Evolutionary conservation across 73 alveolate species (phyloP).

Genomic region (Blepharisma stoltei): DNA sequence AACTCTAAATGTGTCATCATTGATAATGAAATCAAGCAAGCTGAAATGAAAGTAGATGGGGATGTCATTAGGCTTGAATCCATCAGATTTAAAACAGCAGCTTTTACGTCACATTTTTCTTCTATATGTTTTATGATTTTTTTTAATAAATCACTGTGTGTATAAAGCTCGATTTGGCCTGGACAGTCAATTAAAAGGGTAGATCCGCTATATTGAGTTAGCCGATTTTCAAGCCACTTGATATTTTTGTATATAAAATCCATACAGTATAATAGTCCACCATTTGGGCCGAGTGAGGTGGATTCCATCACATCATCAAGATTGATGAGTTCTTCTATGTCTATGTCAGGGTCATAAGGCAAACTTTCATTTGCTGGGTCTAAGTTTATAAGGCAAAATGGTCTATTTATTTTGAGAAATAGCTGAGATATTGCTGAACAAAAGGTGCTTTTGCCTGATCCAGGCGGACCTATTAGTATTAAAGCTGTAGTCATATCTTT

Average conservation of each 20-base stretch:
- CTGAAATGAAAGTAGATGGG: background rate
- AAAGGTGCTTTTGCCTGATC: conserved; percentile 89
- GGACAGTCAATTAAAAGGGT: conserved; percentile 88
- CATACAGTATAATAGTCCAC: conserved; percentile 86
- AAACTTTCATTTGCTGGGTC: conserved; percentile 95
- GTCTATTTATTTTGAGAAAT: conserved; percentile 57
- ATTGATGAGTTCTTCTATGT: conserved; percentile 73
- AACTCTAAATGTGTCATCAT: conserved; percentile 96
- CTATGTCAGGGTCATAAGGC: conserved; percentile 63
- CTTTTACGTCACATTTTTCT: conserved; percentile 43
- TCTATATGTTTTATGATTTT: conserved; percentile 50
- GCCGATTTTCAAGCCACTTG: conserved; percentile 78
- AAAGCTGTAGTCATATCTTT: background rate
- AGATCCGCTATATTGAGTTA: conserved; percentile 42
- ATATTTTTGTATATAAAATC: conserved; percentile 79
- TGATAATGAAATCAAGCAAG: conserved; percentile 62
- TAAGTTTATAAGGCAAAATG: conserved; percentile 63
- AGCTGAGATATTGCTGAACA: conserved; percentile 69
- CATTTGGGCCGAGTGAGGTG: conserved; percentile 89
- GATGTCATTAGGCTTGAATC: conserved; percentile 35
- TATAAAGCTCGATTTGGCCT: conserved; percentile 91
- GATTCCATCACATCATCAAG: conserved; percentile 89
- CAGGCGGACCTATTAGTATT: conserved; percentile 88
- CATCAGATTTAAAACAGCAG: conserved; percentile 70
- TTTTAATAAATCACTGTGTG: conserved; percentile 67